Evolutionary conservation across 352 stramenopile genomes (phyloP).

Genomic region (Phytophthora constricta): DNA sequence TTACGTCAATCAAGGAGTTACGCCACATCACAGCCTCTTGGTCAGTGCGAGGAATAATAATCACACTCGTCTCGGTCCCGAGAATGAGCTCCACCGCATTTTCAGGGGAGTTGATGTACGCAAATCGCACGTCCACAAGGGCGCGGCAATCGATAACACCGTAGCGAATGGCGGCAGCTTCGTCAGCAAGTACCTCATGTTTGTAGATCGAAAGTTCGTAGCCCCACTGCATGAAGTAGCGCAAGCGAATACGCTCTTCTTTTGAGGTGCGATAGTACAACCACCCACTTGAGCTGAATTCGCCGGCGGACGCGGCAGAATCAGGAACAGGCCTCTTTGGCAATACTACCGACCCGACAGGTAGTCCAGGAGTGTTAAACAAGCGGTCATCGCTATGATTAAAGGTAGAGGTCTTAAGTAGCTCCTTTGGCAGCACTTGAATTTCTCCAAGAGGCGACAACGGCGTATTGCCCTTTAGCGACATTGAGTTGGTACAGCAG

Average conservation of each 20-base stretch:
- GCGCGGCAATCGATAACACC: slow-evolving; percentile 87
- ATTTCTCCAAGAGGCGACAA: slow-evolving; percentile 74
- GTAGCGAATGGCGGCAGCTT: slow-evolving; percentile 82
- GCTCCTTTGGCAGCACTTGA: slow-evolving; percentile 80
- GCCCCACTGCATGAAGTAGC: slow-evolving; percentile 90
- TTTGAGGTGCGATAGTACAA: slow-evolving; percentile 86
- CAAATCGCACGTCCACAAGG: slow-evolving; percentile 83
- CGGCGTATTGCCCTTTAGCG: slow-evolving; percentile 69
- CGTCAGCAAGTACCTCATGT: slow-evolving; percentile 83
- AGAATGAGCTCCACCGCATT: slow-evolving; percentile 88
- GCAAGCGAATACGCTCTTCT: slow-evolving; percentile 81
- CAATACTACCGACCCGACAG: slow-evolving; percentile 21
- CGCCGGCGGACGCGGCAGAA: slow-evolving; percentile 25
- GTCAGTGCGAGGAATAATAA: slow-evolving; percentile 85
- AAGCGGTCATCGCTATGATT: slow-evolving; percentile 53
- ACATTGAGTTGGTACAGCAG: slow-evolving; percentile 90
- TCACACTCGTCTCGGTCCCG: slow-evolving; percentile 75
- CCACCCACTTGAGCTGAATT: slow-evolving; percentile 83
- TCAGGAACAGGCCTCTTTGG: slow-evolving; percentile 26
- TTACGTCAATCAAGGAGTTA: slow-evolving; percentile 81
- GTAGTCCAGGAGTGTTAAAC: slow-evolving; percentile 39
- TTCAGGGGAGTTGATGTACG: slow-evolving; percentile 85
- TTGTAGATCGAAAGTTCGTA: slow-evolving; percentile 92
- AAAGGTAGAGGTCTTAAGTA: slow-evolving; percentile 86
- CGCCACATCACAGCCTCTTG: slow-evolving; percentile 88